Conservation (phyloP, 2,329 filamentous ascomycete species). For the Cytospora mali region DNA sequence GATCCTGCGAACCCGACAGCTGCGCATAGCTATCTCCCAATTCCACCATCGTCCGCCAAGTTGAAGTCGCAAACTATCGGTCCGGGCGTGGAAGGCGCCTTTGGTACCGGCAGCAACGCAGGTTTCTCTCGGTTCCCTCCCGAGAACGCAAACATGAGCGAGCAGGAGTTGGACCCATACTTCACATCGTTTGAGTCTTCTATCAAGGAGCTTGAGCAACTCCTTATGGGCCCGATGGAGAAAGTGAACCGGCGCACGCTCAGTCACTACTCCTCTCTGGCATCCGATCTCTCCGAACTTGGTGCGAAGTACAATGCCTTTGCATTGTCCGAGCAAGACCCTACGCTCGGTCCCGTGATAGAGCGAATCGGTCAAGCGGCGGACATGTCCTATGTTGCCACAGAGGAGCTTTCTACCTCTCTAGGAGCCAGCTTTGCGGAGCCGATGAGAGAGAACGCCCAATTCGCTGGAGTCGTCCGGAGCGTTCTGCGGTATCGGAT, state of each 20-base stretch:
- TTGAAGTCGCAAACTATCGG: slow-evolving; percentile 61
- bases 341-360: slow-evolving; percentile 86
- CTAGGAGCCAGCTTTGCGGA: slow-evolving; percentile 95
- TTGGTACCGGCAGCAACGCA: slow-evolving; percentile 53
- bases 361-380: slow-evolving; percentile 93
- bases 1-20: slow-evolving; percentile 89
- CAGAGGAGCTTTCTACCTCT: slow-evolving; percentile 83
- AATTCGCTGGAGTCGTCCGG: slow-evolving; percentile 93
- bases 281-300: slow-evolving; percentile 86
- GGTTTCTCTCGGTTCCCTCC: slow-evolving; percentile 81
- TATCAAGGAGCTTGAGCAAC: slow-evolving; percentile 85
- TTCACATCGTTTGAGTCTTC: slow-evolving; percentile 92
- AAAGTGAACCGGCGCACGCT: slow-evolving; percentile 92
- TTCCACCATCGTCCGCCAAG: slow-evolving; percentile 84
- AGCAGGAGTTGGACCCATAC: slow-evolving; percentile 92
- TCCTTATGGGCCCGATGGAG: slow-evolving; percentile 92
- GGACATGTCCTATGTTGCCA: slow-evolving; percentile 94
- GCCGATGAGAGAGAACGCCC: slow-evolving; percentile 95
- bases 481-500: slow-evolving; percentile 87
- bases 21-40: slow-evolving; percentile 83
- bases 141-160: slow-evolving; percentile 72
- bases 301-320: slow-evolving; percentile 98
- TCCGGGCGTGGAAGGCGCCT: slow-evolving; percentile 33
- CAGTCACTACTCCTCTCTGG: slow-evolving; percentile 80
- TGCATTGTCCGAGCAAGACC: slow-evolving; percentile 88